These are phyloP conservation scores for Spizellomyces punctatus DNA, from an alignment of 192 early-diverging fungal species.

Conservation along the genomic window DNA sequence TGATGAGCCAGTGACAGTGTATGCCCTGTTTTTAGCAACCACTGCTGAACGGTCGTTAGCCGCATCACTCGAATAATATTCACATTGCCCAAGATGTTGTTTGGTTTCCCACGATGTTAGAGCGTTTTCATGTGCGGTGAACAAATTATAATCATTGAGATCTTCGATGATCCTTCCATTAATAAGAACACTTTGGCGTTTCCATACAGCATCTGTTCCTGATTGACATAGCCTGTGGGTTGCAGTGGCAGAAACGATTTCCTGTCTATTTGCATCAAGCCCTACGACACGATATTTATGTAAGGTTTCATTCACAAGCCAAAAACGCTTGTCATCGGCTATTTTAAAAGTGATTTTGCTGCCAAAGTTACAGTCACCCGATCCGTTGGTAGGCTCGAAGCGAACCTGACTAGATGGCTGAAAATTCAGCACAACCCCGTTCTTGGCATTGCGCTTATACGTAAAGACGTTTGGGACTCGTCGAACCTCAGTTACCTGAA, in stretches of 20 bases:
- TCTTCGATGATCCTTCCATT: constrained; percentile 14
- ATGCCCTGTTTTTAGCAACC: constrained; percentile 1
- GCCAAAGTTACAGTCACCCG: background rate
- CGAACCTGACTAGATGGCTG: constrained; percentile 10
- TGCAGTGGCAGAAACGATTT: too few species aligned
- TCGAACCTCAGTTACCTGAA: background rate
- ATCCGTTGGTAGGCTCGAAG: constrained; percentile 16
- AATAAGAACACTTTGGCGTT: too few species aligned
- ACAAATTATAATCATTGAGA: constrained; percentile 10
- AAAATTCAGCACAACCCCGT: constrained; percentile 18
- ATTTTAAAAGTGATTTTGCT: constrained; percentile 14
- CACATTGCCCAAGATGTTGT: too few species aligned
- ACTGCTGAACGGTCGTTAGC: background rate
- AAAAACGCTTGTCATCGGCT: constrained; percentile 15
- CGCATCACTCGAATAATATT: background rate
- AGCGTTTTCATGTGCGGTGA: too few species aligned
- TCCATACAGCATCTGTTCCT: constrained; percentile 13
- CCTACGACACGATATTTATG: too few species aligned
- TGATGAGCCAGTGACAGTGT: constrained; percentile 2
- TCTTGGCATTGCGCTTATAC: constrained; percentile 15
- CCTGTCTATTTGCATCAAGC: too few species aligned
- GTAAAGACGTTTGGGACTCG: background rate
- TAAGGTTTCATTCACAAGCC: too few species aligned
- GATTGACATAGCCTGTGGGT: too few species aligned
- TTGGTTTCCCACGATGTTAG: too few species aligned